Conservation (phyloP, 2,329 filamentous ascomycete species). For the Aspergillus sp. region DNA sequence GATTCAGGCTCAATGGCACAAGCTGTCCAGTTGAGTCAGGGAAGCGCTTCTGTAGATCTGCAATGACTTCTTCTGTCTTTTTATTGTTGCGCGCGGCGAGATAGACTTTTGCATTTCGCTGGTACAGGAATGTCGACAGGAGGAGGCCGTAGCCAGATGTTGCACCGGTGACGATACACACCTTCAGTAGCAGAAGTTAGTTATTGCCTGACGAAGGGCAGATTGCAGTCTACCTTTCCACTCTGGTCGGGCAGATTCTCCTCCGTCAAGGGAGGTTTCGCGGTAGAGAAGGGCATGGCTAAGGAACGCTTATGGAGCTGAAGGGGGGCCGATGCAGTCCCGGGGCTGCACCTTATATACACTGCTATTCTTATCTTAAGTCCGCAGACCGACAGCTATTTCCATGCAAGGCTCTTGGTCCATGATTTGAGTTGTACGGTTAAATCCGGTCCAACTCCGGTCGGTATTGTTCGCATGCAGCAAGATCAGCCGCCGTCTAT, state of each 20-base stretch:
- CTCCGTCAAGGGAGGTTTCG: conserved; percentile 1
- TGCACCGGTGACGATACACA: conserved; percentile 13
- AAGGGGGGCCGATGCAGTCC: too few relatives aligned
- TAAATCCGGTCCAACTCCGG: too few relatives aligned
- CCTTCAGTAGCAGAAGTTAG: neutral
- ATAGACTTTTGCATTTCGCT: conserved; percentile 9
- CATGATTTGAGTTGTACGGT: too few relatives aligned
- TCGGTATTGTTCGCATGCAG: too few relatives aligned
- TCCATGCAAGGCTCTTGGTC: too few relatives aligned
- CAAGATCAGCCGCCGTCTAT: too few relatives aligned
- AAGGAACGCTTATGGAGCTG: too few relatives aligned
- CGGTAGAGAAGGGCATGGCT: neutral
- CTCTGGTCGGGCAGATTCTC: neutral
- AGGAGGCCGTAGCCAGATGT: conserved; percentile 10
- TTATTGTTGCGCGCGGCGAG: neutral
- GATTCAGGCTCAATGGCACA: conserved; percentile 49
- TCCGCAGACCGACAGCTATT: too few relatives aligned
- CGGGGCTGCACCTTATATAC: too few relatives aligned
- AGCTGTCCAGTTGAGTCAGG: conserved; percentile 24
- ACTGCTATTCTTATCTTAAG: too few relatives aligned
- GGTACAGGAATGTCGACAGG: conserved; percentile 8
- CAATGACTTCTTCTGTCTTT: neutral
- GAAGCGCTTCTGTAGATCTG: neutral
- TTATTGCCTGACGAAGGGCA: too few relatives aligned
- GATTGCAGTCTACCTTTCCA: neutral